Conservation (phyloP, 352 stramenopile genomes). For the Aphanomyces cochlioides region DNA sequence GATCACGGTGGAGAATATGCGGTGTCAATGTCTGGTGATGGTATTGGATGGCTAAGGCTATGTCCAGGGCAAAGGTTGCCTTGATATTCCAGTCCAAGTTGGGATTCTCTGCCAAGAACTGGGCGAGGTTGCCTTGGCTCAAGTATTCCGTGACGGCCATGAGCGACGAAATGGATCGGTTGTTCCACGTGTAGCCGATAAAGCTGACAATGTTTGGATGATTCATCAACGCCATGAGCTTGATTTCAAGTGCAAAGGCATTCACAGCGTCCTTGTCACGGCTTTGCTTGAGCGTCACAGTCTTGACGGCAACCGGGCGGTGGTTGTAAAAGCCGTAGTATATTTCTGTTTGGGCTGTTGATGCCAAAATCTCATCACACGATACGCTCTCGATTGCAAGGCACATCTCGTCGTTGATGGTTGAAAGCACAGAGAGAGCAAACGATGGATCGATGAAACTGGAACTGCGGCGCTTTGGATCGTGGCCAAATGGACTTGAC, state of each 20-base stretch:
- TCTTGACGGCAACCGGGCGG: slow-evolving; percentile 1
- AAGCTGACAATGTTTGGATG: background rate
- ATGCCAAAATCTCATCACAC: background rate
- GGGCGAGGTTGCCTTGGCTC: slow-evolving; percentile 55
- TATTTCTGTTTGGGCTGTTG: background rate
- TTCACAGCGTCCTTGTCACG: background rate
- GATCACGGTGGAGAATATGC: background rate
- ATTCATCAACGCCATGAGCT: background rate
- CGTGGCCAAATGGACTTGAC: too few species aligned
- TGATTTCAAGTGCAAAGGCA: background rate
- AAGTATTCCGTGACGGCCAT: slow-evolving; percentile 69
- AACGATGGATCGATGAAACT: background rate
- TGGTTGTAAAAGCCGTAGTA: background rate
- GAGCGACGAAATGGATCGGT: background rate
- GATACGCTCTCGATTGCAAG: background rate
- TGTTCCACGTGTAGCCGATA: slow-evolving; percentile 2
- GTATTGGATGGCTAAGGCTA: slow-evolving; percentile 53
- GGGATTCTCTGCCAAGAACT: background rate
- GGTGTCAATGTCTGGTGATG: slow-evolving; percentile 28
- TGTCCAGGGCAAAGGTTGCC: slow-evolving; percentile 23
- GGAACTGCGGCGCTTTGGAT: too few species aligned
- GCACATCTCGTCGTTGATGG: background rate
- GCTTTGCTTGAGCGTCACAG: background rate
- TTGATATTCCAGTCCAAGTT: slow-evolving; percentile 7
- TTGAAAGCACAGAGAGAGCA: background rate